A percentile compares a stretch with the other conserved stretches of the same genome.
Evolutionary conservation across 176 grass and related monocot species (phyloP).

Genomic region (Carex kokanica): DNA sequence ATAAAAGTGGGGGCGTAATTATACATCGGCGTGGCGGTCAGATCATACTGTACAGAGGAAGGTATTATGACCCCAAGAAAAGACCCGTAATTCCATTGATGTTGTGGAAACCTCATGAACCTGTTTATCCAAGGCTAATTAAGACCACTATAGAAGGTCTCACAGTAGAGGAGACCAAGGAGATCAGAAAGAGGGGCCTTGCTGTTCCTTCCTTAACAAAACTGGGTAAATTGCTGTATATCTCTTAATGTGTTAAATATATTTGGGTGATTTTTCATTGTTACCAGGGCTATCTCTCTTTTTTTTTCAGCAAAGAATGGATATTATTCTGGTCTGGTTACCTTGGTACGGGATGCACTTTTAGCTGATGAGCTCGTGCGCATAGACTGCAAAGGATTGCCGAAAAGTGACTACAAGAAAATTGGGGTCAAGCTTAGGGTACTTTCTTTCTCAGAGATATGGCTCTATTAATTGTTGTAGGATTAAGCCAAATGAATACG

Average conservation of each 20-base stretch:
- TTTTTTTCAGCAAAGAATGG: conserved; percentile 80
- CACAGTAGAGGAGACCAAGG: conserved; percentile 71
- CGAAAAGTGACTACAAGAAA: conserved; percentile 80
- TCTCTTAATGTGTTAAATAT: background rate
- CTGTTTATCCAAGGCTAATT: conserved; percentile 74
- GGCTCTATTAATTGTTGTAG: background rate
- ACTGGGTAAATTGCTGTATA: conserved; percentile 45
- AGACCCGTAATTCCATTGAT: conserved; percentile 76
- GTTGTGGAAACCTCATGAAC: conserved; percentile 89
- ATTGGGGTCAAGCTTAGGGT: conserved; percentile 93
- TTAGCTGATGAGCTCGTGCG: conserved; percentile 55
- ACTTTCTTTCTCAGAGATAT: conserved; percentile 15
- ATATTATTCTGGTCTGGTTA: conserved; percentile 67
- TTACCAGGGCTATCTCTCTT: background rate
- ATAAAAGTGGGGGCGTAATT: conserved; percentile 81
- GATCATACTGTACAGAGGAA: conserved; percentile 73
- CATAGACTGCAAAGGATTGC: conserved; percentile 75
- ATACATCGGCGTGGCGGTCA: conserved; percentile 57
- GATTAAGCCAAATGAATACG: background rate
- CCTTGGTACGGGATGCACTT: conserved; percentile 77
- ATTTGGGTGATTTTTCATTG: background rate
- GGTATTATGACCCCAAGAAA: conserved; percentile 82
- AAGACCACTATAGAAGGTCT: conserved; percentile 73
- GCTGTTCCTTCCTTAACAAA: conserved; percentile 63
- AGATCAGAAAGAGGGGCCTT: conserved; percentile 78